Percentiles rank a stretch among this genome's conserved stretches.
These are phyloP conservation scores for Chlamydomonas applanata DNA, from an alignment of 139 green algal genomes.

Conservation along the genomic window DNA sequence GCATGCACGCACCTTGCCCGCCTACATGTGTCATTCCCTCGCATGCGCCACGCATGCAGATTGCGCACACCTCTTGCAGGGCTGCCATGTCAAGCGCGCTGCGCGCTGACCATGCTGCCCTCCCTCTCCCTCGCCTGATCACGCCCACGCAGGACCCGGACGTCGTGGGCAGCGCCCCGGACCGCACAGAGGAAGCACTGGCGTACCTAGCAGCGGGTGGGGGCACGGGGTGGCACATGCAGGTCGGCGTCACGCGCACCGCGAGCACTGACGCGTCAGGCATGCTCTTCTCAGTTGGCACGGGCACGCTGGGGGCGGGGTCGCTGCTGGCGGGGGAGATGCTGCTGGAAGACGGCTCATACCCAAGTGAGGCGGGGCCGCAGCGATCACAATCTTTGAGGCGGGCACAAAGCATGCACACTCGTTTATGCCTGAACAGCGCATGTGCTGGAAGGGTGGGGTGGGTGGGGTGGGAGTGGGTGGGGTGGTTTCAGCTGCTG, in stretches of 20 bases:
- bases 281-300: background rate
- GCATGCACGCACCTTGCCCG: too few relatives aligned
- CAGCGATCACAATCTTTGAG: too few relatives aligned
- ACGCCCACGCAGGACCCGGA: background rate
- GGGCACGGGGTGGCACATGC: slow-evolving; percentile 22
- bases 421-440: too few relatives aligned
- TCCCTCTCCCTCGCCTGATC: background rate
- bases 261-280: background rate
- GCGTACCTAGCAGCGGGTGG: slow-evolving; percentile 39
- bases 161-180: slow-evolving; percentile 4
- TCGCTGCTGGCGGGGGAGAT: slow-evolving; percentile 25
- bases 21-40: too few relatives aligned
- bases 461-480: too few relatives aligned
- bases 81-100: background rate
- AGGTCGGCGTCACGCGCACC: slow-evolving; percentile 1
- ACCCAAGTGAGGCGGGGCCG: background rate
- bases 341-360: slow-evolving; percentile 6
- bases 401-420: too few relatives aligned
- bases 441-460: too few relatives aligned
- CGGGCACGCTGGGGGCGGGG: slow-evolving; percentile 17
- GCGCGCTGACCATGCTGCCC: too few relatives aligned
- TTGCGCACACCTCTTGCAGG: too few relatives aligned
- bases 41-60: too few relatives aligned
- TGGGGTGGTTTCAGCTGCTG: too few relatives aligned
- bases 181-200: slow-evolving; percentile 47